These are phyloP conservation scores for Penicillium concentricum DNA, from an alignment of 2,329 filamentous ascomycete species.

Conservation along the genomic window DNA sequence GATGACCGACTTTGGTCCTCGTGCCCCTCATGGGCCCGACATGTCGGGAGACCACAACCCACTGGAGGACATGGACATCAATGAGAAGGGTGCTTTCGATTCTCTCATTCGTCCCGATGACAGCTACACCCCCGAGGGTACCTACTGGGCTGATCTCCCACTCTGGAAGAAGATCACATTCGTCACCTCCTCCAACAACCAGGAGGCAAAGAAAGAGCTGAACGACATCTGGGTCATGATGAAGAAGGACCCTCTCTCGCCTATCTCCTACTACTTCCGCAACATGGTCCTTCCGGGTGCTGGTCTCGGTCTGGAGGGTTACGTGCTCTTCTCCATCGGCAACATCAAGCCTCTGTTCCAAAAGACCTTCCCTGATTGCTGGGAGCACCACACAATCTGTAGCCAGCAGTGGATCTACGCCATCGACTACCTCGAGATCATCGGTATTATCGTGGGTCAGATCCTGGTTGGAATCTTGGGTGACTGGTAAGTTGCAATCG, in stretches of 20 bases:
- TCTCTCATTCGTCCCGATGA: slow-evolving; percentile 84
- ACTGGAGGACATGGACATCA: slow-evolving; percentile 53
- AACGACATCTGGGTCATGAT: slow-evolving; percentile 70
- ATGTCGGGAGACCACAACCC: slow-evolving; percentile 46
- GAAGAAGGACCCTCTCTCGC: slow-evolving; percentile 81
- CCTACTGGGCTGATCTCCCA: slow-evolving; percentile 91
- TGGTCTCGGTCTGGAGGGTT: slow-evolving; percentile 88
- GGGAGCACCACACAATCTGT: slow-evolving; percentile 67
- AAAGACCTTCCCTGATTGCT: slow-evolving; percentile 74
- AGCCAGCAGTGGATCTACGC: slow-evolving; percentile 76
- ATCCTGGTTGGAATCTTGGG: slow-evolving; percentile 78
- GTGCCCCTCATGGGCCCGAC: slow-evolving; percentile 50
- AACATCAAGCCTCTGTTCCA: slow-evolving; percentile 83
- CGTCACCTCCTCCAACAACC: slow-evolving; percentile 68
- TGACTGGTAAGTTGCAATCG: slow-evolving; percentile 54
- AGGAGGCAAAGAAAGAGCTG: slow-evolving; percentile 69
- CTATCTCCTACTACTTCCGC: slow-evolving; percentile 80
- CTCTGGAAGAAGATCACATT: slow-evolving; percentile 69
- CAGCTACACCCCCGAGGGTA: slow-evolving; percentile 75
- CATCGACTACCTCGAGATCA: slow-evolving; percentile 87
- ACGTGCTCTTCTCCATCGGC: slow-evolving; percentile 95
- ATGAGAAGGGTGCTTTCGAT: slow-evolving; percentile 67
- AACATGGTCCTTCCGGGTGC: slow-evolving; percentile 92
- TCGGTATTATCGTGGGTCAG: slow-evolving; percentile 93
- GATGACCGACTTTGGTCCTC: slow-evolving; percentile 42